phyloP scores from a whole-genome alignment of 305 asterid genomes.

The Fraxinus velutina region DNA sequence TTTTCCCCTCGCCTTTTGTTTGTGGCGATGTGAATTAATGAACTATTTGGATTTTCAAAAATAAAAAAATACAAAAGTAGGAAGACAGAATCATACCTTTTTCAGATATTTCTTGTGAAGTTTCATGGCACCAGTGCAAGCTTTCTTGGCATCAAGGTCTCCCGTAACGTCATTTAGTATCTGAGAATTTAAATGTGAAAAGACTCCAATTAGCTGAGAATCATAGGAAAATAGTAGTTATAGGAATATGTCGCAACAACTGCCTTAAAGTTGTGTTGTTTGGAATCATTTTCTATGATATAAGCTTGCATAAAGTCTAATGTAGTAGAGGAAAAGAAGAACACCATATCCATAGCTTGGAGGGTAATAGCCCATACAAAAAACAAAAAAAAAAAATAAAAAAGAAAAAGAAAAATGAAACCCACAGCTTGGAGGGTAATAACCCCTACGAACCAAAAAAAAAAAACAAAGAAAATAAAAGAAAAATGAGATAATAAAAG shows the following conservation, averaged over 20 bases:
- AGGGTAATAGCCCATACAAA: neutral
- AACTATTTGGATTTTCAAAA: neutral
- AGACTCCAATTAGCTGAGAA: neutral
- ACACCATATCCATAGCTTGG: neutral
- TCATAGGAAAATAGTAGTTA: neutral
- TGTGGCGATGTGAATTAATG: neutral
- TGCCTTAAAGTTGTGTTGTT: neutral
- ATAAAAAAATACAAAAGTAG: too few species aligned
- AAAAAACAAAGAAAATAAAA: too few species aligned
- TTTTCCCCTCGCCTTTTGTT: neutral
- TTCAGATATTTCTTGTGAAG: constrained; percentile 85
- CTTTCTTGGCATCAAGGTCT: constrained; percentile 74
- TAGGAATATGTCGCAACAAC: neutral
- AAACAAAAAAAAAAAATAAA: too few species aligned
- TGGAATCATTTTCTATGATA: neutral
- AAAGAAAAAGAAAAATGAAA: too few species aligned
- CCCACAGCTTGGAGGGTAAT: too few species aligned
- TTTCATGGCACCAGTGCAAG: constrained; percentile 73
- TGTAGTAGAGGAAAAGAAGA: neutral
- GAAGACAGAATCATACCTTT: constrained; percentile 43
- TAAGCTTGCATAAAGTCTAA: neutral
- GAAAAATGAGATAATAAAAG: neutral
- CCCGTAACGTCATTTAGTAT: constrained; percentile 82
- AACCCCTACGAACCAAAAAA: neutral
- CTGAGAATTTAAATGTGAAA: constrained; percentile 30